Evolutionary conservation across 169 alveolate genomes (phyloP).

Genomic region (Hepatocystis sp.): DNA sequence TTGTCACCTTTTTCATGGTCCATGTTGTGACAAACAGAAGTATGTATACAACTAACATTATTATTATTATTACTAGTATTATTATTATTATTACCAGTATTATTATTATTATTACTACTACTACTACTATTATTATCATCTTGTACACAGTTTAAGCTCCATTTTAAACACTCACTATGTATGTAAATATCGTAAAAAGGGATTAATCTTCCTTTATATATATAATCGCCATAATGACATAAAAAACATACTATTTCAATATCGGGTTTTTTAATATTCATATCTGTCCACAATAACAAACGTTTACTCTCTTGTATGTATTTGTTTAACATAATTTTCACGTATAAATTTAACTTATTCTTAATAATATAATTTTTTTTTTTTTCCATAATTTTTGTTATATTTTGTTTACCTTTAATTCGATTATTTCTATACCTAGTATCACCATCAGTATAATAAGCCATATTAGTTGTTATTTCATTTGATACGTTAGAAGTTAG

Average conservation of each 20-base stretch:
- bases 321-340: slow-evolving; percentile 37
- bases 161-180: slow-evolving; percentile 82
- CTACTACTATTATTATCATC: slow-evolving; percentile 65
- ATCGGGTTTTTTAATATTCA: no score
- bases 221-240: slow-evolving; percentile 40
- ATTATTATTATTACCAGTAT: slow-evolving; percentile 11
- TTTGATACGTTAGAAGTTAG: no score
- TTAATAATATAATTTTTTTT: slow-evolving; percentile 16
- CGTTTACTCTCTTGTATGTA: slow-evolving; percentile 26
- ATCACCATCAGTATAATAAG: no score
- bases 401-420: no score
- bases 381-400: slow-evolving; percentile 1
- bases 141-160: slow-evolving; percentile 82
- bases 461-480: no score
- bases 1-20: no score
- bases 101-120: slow-evolving; percentile 36
- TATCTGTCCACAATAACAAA: slow-evolving; percentile 1
- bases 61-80: neutral
- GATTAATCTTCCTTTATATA: slow-evolving; percentile 77
- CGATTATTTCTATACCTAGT: no score
- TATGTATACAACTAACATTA: slow-evolving; percentile 4
- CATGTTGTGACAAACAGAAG: no score
- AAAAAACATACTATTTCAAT: slow-evolving; percentile 26
- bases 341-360: slow-evolving; percentile 47
- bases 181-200: slow-evolving; percentile 83